Conservation (phyloP, 805 yeast species). For the Tetrapisispora pingtungensis region DNA sequence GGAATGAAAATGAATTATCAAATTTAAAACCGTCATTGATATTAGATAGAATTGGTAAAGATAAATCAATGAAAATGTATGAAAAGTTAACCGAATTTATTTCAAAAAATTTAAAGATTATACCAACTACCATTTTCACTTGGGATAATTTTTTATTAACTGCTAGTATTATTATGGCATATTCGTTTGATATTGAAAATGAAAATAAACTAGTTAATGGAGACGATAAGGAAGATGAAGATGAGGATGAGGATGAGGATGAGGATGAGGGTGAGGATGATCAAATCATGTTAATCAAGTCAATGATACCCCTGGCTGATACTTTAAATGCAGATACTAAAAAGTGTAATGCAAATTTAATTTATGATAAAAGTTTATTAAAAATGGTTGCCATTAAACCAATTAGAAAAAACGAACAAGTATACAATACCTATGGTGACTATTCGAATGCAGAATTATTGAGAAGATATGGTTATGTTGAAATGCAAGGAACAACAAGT, state of each 20-base stretch:
- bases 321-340: slow-evolving; percentile 78
- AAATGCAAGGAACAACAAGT: slow-evolving; percentile 53
- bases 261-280: slow-evolving; percentile 29
- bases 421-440: slow-evolving; percentile 84
- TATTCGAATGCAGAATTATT: slow-evolving; percentile 85
- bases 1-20: slow-evolving; percentile 55
- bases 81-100: slow-evolving; percentile 24
- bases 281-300: slow-evolving; percentile 42
- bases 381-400: slow-evolving; percentile 62
- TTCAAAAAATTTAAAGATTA: slow-evolving; percentile 20
- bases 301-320: slow-evolving; percentile 93
- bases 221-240: slow-evolving; percentile 27
- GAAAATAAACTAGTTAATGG: slow-evolving; percentile 25
- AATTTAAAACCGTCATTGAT: slow-evolving; percentile 61
- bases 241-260: slow-evolving; percentile 31
- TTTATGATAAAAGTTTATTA: slow-evolving; percentile 38
- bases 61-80: slow-evolving; percentile 54
- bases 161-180: slow-evolving; percentile 79
- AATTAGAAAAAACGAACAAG: slow-evolving; percentile 59
- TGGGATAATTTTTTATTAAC: slow-evolving; percentile 55
- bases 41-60: slow-evolving; percentile 58
- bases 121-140: slow-evolving; percentile 29
- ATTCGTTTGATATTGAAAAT: slow-evolving; percentile 74
- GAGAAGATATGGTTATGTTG: slow-evolving; percentile 88
- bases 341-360: slow-evolving; percentile 63